Conservation (phyloP, 352 stramenopile species). For the Phytophthora pini region DNA sequence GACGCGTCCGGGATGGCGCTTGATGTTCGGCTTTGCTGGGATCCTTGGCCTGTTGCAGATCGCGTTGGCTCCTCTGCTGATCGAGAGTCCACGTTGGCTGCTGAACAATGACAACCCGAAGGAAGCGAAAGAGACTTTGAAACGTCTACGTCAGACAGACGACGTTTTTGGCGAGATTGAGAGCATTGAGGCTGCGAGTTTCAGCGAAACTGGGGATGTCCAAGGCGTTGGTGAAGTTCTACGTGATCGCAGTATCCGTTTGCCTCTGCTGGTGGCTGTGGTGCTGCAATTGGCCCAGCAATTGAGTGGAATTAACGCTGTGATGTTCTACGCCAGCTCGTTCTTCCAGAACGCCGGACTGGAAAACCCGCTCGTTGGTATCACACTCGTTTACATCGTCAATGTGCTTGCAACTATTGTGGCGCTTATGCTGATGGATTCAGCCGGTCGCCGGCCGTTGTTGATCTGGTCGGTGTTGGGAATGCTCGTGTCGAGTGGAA, state of each 20-base stretch:
- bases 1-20: conserved; percentile 58
- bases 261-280: conserved; percentile 66
- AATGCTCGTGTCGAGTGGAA: conserved; percentile 67
- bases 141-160: conserved; percentile 52
- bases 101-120: conserved; percentile 65
- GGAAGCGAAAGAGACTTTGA: conserved; percentile 58
- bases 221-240: conserved; percentile 64
- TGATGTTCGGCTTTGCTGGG: conserved; percentile 72
- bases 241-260: conserved; percentile 54
- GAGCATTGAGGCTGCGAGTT: conserved; percentile 66
- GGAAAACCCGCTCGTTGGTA: conserved; percentile 62
- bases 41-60: conserved; percentile 62
- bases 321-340: conserved; percentile 84
- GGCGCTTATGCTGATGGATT: conserved; percentile 77
- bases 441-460: conserved; percentile 63
- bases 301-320: conserved; percentile 77
- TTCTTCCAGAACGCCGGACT: conserved; percentile 75
- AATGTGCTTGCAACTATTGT: conserved; percentile 78
- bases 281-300: conserved; percentile 73
- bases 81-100: conserved; percentile 73
- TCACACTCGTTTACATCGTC: conserved; percentile 68
- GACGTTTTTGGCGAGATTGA: conserved; percentile 77
- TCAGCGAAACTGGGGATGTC: conserved; percentile 58
- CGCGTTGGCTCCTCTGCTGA: conserved; percentile 53
- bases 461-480: conserved; percentile 66